A percentile compares a stretch with the other conserved stretches of the same genome.
Evolutionary conservation across 768 basidiomycete species (phyloP).

Genomic region (Fistulinella prunicolor): DNA sequence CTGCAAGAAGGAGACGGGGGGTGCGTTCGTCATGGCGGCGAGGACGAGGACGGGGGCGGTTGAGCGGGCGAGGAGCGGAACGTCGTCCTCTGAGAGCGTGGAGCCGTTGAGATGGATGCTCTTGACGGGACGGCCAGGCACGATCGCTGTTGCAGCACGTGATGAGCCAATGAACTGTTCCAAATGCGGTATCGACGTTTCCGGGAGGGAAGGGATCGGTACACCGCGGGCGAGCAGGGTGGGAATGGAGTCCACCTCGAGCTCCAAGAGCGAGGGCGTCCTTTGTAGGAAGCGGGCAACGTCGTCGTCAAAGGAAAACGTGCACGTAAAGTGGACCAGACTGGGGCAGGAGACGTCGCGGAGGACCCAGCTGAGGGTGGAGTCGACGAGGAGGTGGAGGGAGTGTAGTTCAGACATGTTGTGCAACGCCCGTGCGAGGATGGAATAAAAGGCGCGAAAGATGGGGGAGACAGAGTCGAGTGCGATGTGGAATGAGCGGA

Average conservation of each 20-base stretch:
- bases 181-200: constrained; percentile 42
- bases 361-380: constrained; percentile 55
- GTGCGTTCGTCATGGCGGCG: constrained; percentile 55
- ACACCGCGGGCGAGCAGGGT: constrained; percentile 19
- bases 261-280: constrained; percentile 51
- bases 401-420: constrained; percentile 60
- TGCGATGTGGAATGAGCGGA: constrained; percentile 59
- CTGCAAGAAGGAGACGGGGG: constrained; percentile 56
- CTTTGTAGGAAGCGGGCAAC: constrained; percentile 58
- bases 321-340: constrained; percentile 55
- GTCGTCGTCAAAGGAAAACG: constrained; percentile 58
- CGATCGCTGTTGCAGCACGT: constrained; percentile 49
- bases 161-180: constrained; percentile 62
- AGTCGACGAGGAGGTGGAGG: constrained; percentile 48
- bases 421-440: constrained; percentile 51
- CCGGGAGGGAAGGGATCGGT: constrained; percentile 24
- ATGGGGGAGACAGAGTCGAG: constrained; percentile 40
- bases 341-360: constrained; percentile 39
- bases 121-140: constrained; percentile 65
- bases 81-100: constrained; percentile 55
- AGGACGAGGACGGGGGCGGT: constrained; percentile 53
- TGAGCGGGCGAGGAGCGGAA: constrained; percentile 48
- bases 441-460: constrained; percentile 46
- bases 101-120: constrained; percentile 61
- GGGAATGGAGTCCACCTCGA: constrained; percentile 50